Evolutionary conservation across 1,139 yeast species (phyloP).

Genomic region (Scheffersomyces illinoinensis): DNA sequence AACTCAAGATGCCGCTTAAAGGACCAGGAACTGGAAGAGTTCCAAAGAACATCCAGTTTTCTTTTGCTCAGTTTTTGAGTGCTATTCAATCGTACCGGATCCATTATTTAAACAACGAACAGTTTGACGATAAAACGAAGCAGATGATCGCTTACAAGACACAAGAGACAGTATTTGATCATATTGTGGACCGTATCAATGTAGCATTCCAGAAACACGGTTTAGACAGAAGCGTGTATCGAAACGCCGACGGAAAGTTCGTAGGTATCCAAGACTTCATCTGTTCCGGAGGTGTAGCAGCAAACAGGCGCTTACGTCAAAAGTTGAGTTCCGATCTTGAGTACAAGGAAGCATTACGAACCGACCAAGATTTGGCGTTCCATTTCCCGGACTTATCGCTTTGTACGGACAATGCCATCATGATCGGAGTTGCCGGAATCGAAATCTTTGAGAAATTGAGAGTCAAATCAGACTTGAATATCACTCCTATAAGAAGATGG

Average conservation of each 20-base stretch:
- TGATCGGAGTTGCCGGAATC: constrained; percentile 98
- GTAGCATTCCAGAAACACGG: constrained; percentile 49
- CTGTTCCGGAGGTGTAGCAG: constrained; percentile 93
- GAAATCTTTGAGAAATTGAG: constrained; percentile 66
- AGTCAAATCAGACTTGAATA: constrained; percentile 49
- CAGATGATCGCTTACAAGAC: constrained; percentile 57
- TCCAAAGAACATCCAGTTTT: constrained; percentile 50
- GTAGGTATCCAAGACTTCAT: constrained; percentile 57
- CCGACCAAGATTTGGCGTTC: constrained; percentile 22
- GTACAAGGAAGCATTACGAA: constrained; percentile 4
- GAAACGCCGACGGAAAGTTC: constrained; percentile 35
- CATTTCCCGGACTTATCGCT: constrained; percentile 70
- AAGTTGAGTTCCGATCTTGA: constrained; percentile 43
- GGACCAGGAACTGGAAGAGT: constrained; percentile 29
- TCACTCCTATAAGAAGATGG: constrained; percentile 73
- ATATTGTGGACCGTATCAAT: constrained; percentile 64
- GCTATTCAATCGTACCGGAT: constrained; percentile 41
- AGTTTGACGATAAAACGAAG: constrained; percentile 21
- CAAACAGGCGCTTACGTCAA: constrained; percentile 60
- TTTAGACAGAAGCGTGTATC: constrained; percentile 5
- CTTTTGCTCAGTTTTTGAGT: constrained; percentile 79
- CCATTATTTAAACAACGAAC: constrained; percentile 5
- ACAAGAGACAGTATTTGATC: constrained; percentile 70
- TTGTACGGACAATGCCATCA: constrained; percentile 93
- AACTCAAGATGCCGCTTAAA: constrained; percentile 35